Conservation (phyloP, 768 basidiomycete genomes). For the Bullera alba region DNA sequence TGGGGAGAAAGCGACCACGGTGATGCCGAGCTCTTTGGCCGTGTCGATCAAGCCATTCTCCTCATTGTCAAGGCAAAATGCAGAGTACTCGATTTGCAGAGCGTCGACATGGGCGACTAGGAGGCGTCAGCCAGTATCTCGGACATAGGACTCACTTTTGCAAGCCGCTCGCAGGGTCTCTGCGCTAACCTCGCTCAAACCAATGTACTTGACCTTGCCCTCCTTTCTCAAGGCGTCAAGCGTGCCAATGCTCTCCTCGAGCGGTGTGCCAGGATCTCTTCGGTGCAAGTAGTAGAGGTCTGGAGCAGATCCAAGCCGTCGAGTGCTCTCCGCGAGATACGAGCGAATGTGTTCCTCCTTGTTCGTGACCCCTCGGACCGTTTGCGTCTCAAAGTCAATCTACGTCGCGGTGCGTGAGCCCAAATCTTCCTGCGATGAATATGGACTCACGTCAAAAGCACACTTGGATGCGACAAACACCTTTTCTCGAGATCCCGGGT, state of each 20-base stretch:
- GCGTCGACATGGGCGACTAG: neutral
- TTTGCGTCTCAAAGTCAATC: too few species aligned
- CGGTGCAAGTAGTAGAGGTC: too few species aligned
- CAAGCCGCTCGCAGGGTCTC: neutral
- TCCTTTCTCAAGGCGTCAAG: neutral
- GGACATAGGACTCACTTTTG: too few species aligned
- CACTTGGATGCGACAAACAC: neutral
- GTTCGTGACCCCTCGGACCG: too few species aligned
- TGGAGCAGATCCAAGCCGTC: too few species aligned
- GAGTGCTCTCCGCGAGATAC: too few species aligned
- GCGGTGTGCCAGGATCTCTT: too few species aligned
- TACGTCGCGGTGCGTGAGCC: too few species aligned
- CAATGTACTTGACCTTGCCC: neutral
- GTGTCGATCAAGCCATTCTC: too few species aligned
- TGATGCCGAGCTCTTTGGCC: neutral
- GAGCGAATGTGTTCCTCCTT: too few species aligned
- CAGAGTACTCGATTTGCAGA: neutral
- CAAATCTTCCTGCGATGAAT: too few species aligned
- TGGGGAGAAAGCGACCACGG: neutral
- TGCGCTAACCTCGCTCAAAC: neutral
- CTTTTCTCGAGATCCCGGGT: neutral
- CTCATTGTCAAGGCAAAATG: neutral
- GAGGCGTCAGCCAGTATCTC: neutral
- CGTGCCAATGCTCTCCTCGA: neutral
- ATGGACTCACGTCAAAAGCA: too few species aligned